Evolutionary conservation across 2,329 filamentous ascomycete genomes (phyloP).

Genomic region (Orbilia quercus): DNA sequence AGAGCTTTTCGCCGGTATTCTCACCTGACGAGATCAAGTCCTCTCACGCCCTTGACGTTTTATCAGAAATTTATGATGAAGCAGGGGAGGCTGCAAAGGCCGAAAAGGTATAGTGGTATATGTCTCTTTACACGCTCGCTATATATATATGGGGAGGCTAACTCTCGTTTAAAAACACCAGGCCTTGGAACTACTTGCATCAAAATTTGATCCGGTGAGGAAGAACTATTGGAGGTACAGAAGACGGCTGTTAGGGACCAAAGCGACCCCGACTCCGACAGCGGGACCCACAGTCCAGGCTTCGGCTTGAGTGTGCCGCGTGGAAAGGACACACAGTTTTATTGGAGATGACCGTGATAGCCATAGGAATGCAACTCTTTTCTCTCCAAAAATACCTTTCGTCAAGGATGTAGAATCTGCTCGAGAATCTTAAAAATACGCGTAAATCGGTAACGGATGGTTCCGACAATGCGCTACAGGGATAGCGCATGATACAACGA

Average conservation of each 20-base stretch:
- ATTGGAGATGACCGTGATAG: not conserved
- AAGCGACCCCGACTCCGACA: conserved; percentile 5
- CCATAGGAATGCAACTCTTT: not conserved
- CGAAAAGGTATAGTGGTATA: conserved; percentile 39
- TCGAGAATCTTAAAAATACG: conserved; percentile 11
- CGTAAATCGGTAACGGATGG: conserved; percentile 10
- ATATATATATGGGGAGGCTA: conserved; percentile 59
- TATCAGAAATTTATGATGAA: conserved; percentile 74
- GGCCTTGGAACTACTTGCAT: conserved; percentile 78
- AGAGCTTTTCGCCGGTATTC: conserved; percentile 57
- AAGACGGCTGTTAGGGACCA: conserved; percentile 66
- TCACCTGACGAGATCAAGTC: conserved; percentile 59
- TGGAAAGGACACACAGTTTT: not conserved
- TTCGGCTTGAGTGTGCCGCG: conserved; percentile 17
- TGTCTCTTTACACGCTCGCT: conserved; percentile 45
- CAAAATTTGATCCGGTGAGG: conserved; percentile 90
- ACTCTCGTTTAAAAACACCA: conserved; percentile 11
- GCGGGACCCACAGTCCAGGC: conserved; percentile 26
- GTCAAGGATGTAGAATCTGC: not conserved
- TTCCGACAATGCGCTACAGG: conserved; percentile 23
- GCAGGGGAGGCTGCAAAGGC: conserved; percentile 59
- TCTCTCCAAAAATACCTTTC: conserved; percentile 8
- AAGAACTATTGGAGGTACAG: conserved; percentile 92
- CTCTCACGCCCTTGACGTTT: conserved; percentile 75
- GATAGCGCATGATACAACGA: too few relatives aligned